Conservation (phyloP, 2,329 filamentous ascomycete species). For the Pyrenophora graminea region DNA sequence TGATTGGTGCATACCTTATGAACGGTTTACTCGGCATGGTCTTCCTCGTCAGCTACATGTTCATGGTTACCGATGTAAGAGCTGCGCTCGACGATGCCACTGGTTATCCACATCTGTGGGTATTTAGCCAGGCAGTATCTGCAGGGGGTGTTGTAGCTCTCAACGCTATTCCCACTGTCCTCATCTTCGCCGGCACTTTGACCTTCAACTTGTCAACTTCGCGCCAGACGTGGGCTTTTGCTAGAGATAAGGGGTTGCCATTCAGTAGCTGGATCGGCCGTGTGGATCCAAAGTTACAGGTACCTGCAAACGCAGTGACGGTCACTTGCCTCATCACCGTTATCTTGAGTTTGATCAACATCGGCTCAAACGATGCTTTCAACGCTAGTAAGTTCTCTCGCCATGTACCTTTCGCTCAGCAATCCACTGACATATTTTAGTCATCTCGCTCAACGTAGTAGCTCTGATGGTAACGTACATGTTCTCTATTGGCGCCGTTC, state of each 20-base stretch:
- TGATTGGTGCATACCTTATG: slow-evolving; percentile 48
- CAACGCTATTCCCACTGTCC: slow-evolving; percentile 36
- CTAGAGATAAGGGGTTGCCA: slow-evolving; percentile 42
- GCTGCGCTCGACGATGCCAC: slow-evolving; percentile 34
- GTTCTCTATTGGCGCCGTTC: slow-evolving; percentile 48
- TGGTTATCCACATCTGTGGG: slow-evolving; percentile 44
- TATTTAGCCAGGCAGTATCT: slow-evolving; percentile 34
- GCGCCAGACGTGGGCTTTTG: slow-evolving; percentile 45
- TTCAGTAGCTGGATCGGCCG: slow-evolving; percentile 36
- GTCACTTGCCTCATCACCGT: slow-evolving; percentile 36
- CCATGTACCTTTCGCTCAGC: neutral
- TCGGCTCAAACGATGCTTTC: slow-evolving; percentile 43
- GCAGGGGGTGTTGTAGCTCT: slow-evolving; percentile 36
- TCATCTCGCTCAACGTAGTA: slow-evolving; percentile 48
- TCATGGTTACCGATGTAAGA: slow-evolving; percentile 39
- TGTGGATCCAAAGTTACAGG: slow-evolving; percentile 32
- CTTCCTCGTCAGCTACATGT: slow-evolving; percentile 41
- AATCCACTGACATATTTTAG: slow-evolving; percentile 11
- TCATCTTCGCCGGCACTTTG: slow-evolving; percentile 39
- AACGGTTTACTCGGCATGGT: slow-evolving; percentile 46
- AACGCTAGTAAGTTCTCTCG: slow-evolving; percentile 31
- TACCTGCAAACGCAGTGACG: slow-evolving; percentile 41
- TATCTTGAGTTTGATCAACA: slow-evolving; percentile 41
- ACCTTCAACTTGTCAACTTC: slow-evolving; percentile 39
- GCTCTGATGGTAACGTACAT: slow-evolving; percentile 49